Conservation (phyloP, 306 rosid genomes). For the Citrullus colocynthis region DNA sequence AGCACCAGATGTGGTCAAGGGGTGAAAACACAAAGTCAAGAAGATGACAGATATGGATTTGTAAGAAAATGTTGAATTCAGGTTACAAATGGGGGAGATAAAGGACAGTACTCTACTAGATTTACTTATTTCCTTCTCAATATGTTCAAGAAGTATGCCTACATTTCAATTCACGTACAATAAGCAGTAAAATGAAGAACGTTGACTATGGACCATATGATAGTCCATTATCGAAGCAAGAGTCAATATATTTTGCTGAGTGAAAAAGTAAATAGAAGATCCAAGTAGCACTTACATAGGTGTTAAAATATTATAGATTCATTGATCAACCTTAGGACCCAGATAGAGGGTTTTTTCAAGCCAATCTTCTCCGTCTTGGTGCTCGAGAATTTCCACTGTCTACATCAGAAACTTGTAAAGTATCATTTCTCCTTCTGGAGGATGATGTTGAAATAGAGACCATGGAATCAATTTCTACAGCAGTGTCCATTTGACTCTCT, state of each 20-base stretch:
- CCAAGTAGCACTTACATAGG: conserved; percentile 7
- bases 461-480: conserved; percentile 78
- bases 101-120: not conserved
- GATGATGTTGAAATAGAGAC: conserved; percentile 87
- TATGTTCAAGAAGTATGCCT: conserved; percentile 1
- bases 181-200: not conserved
- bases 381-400: conserved; percentile 94
- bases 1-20: not conserved
- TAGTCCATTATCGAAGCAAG: not conserved
- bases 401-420: conserved; percentile 68
- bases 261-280: not conserved
- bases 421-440: conserved; percentile 70
- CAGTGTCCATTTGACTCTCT: conserved; percentile 81
- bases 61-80: not conserved
- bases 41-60: not conserved
- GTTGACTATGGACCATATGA: not conserved
- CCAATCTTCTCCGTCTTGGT: conserved; percentile 69
- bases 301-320: not conserved
- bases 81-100: not conserved
- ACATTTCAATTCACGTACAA: conserved; percentile 1
- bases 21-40: not conserved
- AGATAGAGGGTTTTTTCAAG: conserved; percentile 28
- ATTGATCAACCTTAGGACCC: not conserved
- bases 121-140: conserved; percentile 3
- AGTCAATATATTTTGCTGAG: not conserved